These are phyloP conservation scores for Tripterygium wilfordii DNA, from an alignment of 177 flowering plant genomes.

Conservation along the genomic window DNA sequence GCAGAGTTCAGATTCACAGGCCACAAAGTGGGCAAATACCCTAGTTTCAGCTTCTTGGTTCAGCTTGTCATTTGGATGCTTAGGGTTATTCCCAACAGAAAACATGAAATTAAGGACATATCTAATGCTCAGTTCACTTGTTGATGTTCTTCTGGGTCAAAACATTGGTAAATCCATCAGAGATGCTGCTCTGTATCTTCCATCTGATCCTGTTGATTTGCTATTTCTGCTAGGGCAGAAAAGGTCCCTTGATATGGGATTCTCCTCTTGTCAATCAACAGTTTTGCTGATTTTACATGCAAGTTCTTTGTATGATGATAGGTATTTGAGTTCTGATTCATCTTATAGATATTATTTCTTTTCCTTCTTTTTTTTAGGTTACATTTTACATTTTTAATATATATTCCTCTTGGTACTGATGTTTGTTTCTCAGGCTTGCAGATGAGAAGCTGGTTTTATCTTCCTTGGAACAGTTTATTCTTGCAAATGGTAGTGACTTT, in stretches of 20 bases:
- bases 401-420: neutral
- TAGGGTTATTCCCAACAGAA: constrained; percentile 73
- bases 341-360: neutral
- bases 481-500: constrained; percentile 45
- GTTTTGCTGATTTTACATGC: too few species aligned
- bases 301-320: too few species aligned
- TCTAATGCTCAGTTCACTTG: constrained; percentile 59
- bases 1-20: constrained; percentile 34
- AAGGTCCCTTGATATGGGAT: constrained; percentile 35
- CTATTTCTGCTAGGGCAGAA: constrained; percentile 81
- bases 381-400: neutral
- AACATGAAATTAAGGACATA: constrained; percentile 72
- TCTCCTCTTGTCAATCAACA: constrained; percentile 72
- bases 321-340: constrained; percentile 34
- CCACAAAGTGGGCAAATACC: constrained; percentile 34
- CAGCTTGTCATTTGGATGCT: constrained; percentile 67
- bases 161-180: constrained; percentile 63
- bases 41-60: too few species aligned
- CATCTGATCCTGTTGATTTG: constrained; percentile 83
- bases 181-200: constrained; percentile 64
- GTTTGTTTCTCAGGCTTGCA: constrained; percentile 58
- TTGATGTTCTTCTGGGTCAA: constrained; percentile 51
- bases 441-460: constrained; percentile 78
- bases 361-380: neutral
- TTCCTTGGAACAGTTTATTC: constrained; percentile 83